Percentiles rank a stretch among this genome's conserved stretches.
Conservation (phyloP, 495 filamentous ascomycete genomes). For the Alectoria sarmentosa region DNA sequence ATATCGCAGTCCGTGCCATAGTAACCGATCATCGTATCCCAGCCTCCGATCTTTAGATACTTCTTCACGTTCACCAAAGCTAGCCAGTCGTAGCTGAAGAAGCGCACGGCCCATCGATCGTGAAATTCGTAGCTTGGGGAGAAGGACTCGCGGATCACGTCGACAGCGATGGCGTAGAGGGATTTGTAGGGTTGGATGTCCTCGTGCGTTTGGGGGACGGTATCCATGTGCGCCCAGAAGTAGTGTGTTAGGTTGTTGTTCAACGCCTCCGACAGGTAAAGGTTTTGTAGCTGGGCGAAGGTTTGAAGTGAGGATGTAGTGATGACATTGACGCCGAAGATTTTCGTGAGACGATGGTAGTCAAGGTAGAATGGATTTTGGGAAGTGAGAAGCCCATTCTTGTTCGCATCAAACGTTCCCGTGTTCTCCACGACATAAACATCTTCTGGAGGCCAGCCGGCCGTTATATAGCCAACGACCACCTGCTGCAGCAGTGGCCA, state of each 20-base stretch:
- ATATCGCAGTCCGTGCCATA: slow-evolving; percentile 57
- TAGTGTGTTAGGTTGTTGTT: slow-evolving; percentile 44
- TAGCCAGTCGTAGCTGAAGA: slow-evolving; percentile 55
- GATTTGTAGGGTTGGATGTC: slow-evolving; percentile 38
- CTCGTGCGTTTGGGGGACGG: slow-evolving; percentile 47
- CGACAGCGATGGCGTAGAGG: slow-evolving; percentile 45
- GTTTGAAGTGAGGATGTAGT: slow-evolving; percentile 50
- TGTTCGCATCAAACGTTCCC: slow-evolving; percentile 51
- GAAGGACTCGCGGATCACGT: slow-evolving; percentile 32
- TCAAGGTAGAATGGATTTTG: slow-evolving; percentile 59
- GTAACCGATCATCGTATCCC: slow-evolving; percentile 54
- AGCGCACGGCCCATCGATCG: slow-evolving; percentile 42
- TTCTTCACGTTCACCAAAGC: slow-evolving; percentile 50
- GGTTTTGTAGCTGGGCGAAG: slow-evolving; percentile 60
- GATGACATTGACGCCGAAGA: slow-evolving; percentile 51
- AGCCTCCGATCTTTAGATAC: slow-evolving; percentile 46
- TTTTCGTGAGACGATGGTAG: slow-evolving; percentile 41
- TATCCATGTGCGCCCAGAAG: slow-evolving; percentile 58
- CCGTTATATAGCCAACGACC: slow-evolving; percentile 52
- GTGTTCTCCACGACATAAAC: slow-evolving; percentile 61
- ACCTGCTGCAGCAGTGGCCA: slow-evolving; percentile 54
- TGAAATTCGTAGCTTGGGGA: slow-evolving; percentile 17
- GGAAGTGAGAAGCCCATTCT: slow-evolving; percentile 42
- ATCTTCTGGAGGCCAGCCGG: slow-evolving; percentile 54
- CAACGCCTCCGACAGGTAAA: slow-evolving; percentile 45